Conservation (phyloP, 306 rosid species). For the Malus fusca region DNA sequence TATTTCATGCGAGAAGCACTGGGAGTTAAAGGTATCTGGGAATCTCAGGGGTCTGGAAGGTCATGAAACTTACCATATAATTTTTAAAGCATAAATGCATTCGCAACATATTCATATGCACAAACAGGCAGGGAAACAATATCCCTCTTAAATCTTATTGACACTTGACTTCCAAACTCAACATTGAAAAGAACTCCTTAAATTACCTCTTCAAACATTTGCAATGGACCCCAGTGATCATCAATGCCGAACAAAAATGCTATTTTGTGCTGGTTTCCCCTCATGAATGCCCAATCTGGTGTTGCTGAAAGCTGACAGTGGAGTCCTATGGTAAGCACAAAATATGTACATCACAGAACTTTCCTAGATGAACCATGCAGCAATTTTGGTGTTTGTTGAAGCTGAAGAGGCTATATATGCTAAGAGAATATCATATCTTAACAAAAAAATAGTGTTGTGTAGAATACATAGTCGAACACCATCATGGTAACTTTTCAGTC, state of each 20-base stretch:
- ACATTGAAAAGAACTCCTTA: neutral
- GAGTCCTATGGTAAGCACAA: slow-evolving; percentile 27
- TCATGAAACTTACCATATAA: neutral
- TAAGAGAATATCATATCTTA: neutral
- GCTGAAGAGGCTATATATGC: neutral
- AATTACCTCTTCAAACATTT: slow-evolving; percentile 73
- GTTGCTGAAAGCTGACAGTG: slow-evolving; percentile 61
- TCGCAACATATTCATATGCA: neutral
- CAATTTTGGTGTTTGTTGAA: neutral
- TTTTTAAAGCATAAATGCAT: neutral
- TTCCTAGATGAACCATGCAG: neutral
- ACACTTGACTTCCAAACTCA: neutral
- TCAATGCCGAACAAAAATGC: slow-evolving; percentile 69
- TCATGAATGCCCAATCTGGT: slow-evolving; percentile 79
- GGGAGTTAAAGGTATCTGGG: neutral
- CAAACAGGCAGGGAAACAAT: neutral
- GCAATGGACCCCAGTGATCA: slow-evolving; percentile 95
- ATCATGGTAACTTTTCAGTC: neutral
- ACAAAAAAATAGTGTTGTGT: neutral
- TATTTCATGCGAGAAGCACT: too few species aligned
- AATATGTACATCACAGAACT: slow-evolving; percentile 5
- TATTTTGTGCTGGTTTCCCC: slow-evolving; percentile 47
- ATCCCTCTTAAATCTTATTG: neutral
- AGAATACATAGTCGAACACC: neutral
- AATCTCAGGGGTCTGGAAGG: neutral